phyloP scores from a whole-genome alignment of 1,139 yeast genomes.

The Nadsonia starkeyi-henricii region DNA sequence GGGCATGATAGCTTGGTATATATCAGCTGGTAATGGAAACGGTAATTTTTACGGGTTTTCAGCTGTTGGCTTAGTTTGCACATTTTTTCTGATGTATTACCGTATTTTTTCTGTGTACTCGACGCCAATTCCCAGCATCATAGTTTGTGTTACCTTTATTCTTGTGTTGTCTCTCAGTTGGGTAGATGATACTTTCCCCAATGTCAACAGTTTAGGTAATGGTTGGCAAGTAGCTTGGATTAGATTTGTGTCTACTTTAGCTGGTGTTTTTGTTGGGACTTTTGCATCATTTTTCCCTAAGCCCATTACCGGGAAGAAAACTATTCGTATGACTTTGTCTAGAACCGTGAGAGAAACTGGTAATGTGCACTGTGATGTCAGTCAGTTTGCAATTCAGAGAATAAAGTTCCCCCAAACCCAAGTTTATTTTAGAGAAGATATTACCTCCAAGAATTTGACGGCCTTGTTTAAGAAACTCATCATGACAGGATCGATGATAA shows the following conservation, averaged over 20 bases:
- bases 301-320: slow-evolving; percentile 18
- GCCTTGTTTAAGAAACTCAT: slow-evolving; percentile 2
- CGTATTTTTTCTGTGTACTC: slow-evolving; percentile 21
- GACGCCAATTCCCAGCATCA: slow-evolving; percentile 20
- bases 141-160: slow-evolving; percentile 19
- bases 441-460: slow-evolving; percentile 11
- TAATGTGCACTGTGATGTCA: slow-evolving; percentile 17
- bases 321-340: slow-evolving; percentile 16
- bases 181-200: slow-evolving; percentile 14
- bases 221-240: slow-evolving; percentile 26
- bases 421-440: slow-evolving; percentile 13
- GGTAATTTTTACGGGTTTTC: slow-evolving; percentile 24
- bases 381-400: slow-evolving; percentile 17
- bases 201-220: slow-evolving; percentile 12
- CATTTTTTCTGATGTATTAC: slow-evolving; percentile 17
- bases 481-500: slow-evolving; percentile 1
- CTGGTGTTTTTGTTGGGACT: slow-evolving; percentile 22
- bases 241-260: slow-evolving; percentile 21
- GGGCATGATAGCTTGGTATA: slow-evolving; percentile 25
- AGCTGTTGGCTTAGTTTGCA: slow-evolving; percentile 18
- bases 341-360: slow-evolving; percentile 15
- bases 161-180: slow-evolving; percentile 23
- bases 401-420: slow-evolving; percentile 13
- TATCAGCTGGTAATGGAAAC: slow-evolving; percentile 19
- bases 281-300: slow-evolving; percentile 21